These are phyloP conservation scores for Wallacemonas collosoma DNA, from an alignment of 208 protist genomes.

Conservation along the genomic window DNA sequence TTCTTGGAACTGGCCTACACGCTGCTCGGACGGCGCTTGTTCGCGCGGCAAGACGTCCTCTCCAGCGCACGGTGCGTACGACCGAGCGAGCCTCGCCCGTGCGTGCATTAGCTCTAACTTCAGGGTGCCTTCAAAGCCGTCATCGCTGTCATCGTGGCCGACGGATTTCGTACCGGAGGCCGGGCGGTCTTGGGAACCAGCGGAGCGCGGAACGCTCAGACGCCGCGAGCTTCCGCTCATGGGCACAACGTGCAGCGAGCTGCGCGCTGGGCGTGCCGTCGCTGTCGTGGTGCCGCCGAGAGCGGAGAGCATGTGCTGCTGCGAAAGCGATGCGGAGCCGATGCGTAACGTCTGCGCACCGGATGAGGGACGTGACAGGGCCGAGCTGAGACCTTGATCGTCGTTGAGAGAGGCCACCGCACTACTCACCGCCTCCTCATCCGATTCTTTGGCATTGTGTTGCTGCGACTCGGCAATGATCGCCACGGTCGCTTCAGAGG, in stretches of 20 bases:
- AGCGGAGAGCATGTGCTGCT: conserved; percentile 8
- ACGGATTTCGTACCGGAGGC: conserved; percentile 16
- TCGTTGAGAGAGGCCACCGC: neutral
- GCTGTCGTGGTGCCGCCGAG: neutral
- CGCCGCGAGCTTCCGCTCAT: conserved; percentile 11
- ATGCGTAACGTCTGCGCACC: neutral
- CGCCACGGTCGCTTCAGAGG: too few relatives aligned
- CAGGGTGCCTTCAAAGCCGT: conserved; percentile 12
- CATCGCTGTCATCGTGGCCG: conserved; percentile 11
- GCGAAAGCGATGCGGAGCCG: conserved; percentile 9
- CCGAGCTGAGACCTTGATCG: neutral
- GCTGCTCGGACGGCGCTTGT: neutral
- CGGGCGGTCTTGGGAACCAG: conserved; percentile 33
- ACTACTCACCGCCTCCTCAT: neutral
- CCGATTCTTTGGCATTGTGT: too few relatives aligned
- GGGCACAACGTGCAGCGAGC: neutral
- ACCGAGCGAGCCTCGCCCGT: neutral
- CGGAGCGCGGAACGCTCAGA: conserved; percentile 26
- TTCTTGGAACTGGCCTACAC: too few relatives aligned
- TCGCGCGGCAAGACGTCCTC: conserved; percentile 12
- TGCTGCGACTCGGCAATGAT: too few relatives aligned
- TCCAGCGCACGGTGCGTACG: conserved; percentile 10
- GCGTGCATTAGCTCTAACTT: conserved; percentile 15
- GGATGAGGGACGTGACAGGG: conserved; percentile 3
- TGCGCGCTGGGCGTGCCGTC: neutral